Evolutionary conservation across 2,329 filamentous ascomycete species (phyloP), one percentile per base, ranked within the genome.

Genomic region (Aspergillus glaucus): DNA sequence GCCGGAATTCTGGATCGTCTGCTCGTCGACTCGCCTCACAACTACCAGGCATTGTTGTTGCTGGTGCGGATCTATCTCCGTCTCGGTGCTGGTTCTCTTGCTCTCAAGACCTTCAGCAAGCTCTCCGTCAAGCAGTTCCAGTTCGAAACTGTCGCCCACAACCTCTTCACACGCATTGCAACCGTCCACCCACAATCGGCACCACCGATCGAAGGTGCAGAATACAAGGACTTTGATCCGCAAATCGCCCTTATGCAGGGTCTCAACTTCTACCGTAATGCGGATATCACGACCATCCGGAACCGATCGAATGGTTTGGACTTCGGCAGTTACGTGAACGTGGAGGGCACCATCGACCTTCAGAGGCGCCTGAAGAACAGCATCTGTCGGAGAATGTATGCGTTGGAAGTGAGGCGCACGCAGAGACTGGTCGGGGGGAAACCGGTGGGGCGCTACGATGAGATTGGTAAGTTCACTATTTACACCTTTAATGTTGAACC

Each of bases 51-150:
- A 6, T 61, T 74, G 4, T 59, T 76, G 24, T 62, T 74, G 14
- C 61, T 76, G 24, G 64, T 74, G 6, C 66, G 71, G 26, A 64
- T 75, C 22, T 74, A 74, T 48, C 58, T 71, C 21, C 62, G 69
- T 41, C 55, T 75, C 9, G 74, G 74, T 17, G 68, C 70, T 24
- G 67, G 71, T 6, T 75, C 73, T 24, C 63, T 74, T 15, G 74
- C 74, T n/a, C 58, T 76, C 53, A 67, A 64, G 37, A 66, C 63
- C 9, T 76, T 76, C 55, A 62, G 64, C 51, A 70, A 67, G 49
- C 65, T 77, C 15, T 71, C 70, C 14, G 64, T 76, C 45, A 77
- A 76, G 54, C 73, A 77, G 46, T 55, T 76, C 50, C 74, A 77
- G 56, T 73, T 67, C 53, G 73, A 76, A 53, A 72, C 69, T 15